phyloP scores from a whole-genome alignment of 2,329 filamentous ascomycete genomes.

The Pezizomycotina sp. region DNA sequence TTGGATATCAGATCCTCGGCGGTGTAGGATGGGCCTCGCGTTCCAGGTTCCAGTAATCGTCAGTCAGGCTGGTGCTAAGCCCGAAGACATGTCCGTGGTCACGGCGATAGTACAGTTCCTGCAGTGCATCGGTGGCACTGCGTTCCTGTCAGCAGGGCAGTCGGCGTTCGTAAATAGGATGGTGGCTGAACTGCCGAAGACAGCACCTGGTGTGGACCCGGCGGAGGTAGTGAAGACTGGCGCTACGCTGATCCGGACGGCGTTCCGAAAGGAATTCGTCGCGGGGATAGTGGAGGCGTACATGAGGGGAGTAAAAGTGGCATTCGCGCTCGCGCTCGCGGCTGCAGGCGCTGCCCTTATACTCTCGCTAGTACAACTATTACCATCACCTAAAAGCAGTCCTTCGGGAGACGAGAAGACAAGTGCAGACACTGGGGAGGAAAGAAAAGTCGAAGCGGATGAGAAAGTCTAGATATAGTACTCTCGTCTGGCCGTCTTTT shows the following conservation, averaged over 20 bases:
- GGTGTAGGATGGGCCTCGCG: conserved; percentile 34
- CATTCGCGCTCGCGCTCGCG: conserved; percentile 16
- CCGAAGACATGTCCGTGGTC: conserved; percentile 24
- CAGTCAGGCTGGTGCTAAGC: conserved; percentile 29
- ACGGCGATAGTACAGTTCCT: conserved; percentile 5
- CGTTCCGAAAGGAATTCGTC: conserved; percentile 28
- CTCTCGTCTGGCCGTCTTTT: too few species aligned
- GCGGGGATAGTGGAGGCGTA: conserved; percentile 17
- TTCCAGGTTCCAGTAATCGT: conserved; percentile 39
- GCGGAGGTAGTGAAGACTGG: conserved; percentile 30
- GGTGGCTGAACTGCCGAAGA: conserved; percentile 35
- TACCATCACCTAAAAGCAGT: too few species aligned
- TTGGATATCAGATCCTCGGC: conserved; percentile 38
- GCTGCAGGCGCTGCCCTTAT: conserved; percentile 28
- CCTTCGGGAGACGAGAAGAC: too few species aligned
- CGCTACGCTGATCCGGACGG: conserved; percentile 31
- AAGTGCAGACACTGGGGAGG: too few species aligned
- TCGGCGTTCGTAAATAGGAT: conserved; percentile 36
- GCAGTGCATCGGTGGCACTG: conserved; percentile 32
- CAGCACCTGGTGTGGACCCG: conserved; percentile 30
- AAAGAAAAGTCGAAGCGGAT: too few species aligned
- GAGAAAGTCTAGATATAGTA: too few species aligned
- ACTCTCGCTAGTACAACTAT: conserved; percentile 1
- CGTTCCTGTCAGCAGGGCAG: conserved; percentile 39
- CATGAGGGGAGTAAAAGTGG: conserved; percentile 18